A percentile compares a stretch with the other conserved stretches of the same genome.
Conservation (phyloP, 78 protist species). For the Dictyostelium capitatum region DNA sequence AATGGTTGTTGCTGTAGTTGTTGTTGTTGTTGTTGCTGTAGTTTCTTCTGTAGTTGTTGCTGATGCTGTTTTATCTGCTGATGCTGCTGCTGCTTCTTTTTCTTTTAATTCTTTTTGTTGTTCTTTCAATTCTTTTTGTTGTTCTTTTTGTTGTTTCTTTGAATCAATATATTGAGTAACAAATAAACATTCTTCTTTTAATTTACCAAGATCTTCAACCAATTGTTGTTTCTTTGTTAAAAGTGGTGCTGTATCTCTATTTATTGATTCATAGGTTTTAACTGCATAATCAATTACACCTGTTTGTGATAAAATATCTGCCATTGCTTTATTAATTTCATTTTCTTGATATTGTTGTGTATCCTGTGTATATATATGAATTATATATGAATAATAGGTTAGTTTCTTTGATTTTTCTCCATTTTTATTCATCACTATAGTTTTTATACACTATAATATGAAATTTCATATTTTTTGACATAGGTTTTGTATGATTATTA, state of each 20-base stretch:
- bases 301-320: constrained; percentile 68
- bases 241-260: constrained; percentile 51
- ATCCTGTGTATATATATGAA: neutral
- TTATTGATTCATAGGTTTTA: constrained; percentile 19
- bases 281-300: constrained; percentile 61
- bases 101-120: constrained; percentile 18
- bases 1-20: neutral
- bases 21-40: neutral
- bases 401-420: neutral
- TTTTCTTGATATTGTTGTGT: constrained; percentile 53
- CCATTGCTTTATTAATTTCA: constrained; percentile 60
- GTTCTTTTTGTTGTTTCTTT: constrained; percentile 50
- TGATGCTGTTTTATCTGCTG: neutral
- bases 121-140: constrained; percentile 29
- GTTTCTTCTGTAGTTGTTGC: constrained; percentile 13
- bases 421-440: neutral
- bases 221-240: constrained; percentile 36
- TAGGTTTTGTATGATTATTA: no score
- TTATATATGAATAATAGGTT: neutral
- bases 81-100: neutral
- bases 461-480: neutral
- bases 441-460: neutral
- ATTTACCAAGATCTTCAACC: constrained; percentile 30
- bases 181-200: constrained; percentile 32
- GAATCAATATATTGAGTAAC: constrained; percentile 56